Evolutionary conservation across 129 eudicot species (phyloP).

Genomic region (Helianthus tuberosus): DNA sequence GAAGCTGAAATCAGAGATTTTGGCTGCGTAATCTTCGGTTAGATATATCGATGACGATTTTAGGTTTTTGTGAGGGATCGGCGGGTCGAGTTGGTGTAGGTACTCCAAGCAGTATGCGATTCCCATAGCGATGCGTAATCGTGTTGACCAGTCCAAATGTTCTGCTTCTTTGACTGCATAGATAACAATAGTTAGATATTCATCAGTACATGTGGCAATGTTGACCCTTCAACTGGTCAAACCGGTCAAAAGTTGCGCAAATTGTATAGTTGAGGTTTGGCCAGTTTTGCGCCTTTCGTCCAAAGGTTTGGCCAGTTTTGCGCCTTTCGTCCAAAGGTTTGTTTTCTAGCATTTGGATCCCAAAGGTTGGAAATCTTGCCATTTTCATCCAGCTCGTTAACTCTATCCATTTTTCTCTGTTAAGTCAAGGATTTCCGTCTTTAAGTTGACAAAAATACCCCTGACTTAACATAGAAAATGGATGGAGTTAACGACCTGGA

Average conservation of each 20-base stretch:
- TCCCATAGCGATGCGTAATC: constrained; percentile 79
- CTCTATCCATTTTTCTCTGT: too few relatives aligned
- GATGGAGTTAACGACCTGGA: too few relatives aligned
- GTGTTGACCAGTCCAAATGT: constrained; percentile 73
- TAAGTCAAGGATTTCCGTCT: too few relatives aligned
- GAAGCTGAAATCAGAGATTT: constrained; percentile 75
- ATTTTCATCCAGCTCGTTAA: too few relatives aligned
- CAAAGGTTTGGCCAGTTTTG: too few relatives aligned
- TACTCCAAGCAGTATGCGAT: constrained; percentile 81
- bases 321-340: too few relatives aligned
- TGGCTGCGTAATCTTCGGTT: constrained; percentile 88
- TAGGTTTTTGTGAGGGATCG: constrained; percentile 56
- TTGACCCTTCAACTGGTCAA: neutral
- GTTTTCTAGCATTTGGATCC: too few relatives aligned
- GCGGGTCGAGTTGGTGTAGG: constrained; percentile 75
- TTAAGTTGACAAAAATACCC: too few relatives aligned
- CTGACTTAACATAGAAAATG: too few relatives aligned
- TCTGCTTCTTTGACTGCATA: constrained; percentile 78
- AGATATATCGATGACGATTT: constrained; percentile 71
- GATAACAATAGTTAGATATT: constrained; percentile 6
- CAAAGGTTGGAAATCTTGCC: too few relatives aligned
- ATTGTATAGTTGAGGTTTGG: neutral
- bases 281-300: too few relatives aligned
- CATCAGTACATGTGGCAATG: neutral
- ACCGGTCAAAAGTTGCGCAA: neutral